phyloP scores from a whole-genome alignment of 148 eudicot species.

The Rhododendron griersonianum region DNA sequence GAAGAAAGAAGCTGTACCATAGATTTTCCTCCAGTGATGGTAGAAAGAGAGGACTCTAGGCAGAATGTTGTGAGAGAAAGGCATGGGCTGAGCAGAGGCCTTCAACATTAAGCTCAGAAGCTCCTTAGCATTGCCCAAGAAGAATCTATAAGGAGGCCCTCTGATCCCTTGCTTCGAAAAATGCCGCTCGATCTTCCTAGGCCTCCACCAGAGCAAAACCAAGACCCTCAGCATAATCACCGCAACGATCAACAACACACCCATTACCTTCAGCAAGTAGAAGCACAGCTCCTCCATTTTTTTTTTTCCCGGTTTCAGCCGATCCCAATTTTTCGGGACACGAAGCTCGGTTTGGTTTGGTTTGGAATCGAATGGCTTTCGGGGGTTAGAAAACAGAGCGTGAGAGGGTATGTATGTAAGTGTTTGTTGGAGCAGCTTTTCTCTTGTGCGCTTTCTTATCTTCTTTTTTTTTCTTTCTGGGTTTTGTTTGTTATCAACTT shows the following conservation, averaged over 20 bases:
- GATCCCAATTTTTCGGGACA: not conserved
- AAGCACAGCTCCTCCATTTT: slow-evolving; percentile 16
- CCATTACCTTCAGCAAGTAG: slow-evolving; percentile 24
- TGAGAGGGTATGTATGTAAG: slow-evolving; percentile 4
- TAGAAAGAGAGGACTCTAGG: slow-evolving; percentile 95
- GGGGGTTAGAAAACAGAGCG: not conserved
- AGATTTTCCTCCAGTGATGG: slow-evolving; percentile 93
- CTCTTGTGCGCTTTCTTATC: slow-evolving; percentile 23
- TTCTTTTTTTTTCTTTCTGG: slow-evolving; percentile 14
- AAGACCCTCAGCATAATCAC: slow-evolving; percentile 35
- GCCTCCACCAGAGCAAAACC: slow-evolving; percentile 81
- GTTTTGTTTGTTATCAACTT: slow-evolving; percentile 15
- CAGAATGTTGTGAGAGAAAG: slow-evolving; percentile 76
- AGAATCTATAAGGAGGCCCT: slow-evolving; percentile 82
- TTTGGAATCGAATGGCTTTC: not conserved
- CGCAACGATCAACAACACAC: slow-evolving; percentile 19
- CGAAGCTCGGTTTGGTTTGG: too few species aligned
- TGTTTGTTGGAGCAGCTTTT: slow-evolving; percentile 23
- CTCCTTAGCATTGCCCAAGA: slow-evolving; percentile 85
- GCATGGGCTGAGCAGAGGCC: slow-evolving; percentile 70
- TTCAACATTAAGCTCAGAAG: slow-evolving; percentile 63
- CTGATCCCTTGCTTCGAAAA: slow-evolving; percentile 80
- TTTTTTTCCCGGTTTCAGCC: too few species aligned
- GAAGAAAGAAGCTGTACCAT: slow-evolving; percentile 41
- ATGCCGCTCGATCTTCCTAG: slow-evolving; percentile 64